These are phyloP conservation scores for Candida insectorum DNA, from an alignment of 805 yeast genomes.

Conservation along the genomic window DNA sequence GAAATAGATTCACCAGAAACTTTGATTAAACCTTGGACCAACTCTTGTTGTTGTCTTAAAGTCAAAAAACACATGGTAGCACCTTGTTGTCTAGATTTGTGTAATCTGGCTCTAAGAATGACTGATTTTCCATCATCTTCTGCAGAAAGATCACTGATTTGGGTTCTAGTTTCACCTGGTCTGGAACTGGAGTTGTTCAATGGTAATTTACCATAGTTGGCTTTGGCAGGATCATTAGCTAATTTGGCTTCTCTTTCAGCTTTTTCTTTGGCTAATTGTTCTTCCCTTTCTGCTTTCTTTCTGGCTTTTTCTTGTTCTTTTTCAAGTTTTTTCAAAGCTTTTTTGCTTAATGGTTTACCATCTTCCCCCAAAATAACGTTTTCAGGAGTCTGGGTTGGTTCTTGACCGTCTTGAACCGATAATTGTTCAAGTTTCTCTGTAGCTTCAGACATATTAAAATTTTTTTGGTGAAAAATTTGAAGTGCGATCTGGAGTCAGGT, in stretches of 20 bases:
- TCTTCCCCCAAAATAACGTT: conserved; percentile 51
- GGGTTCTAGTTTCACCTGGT: conserved; percentile 62
- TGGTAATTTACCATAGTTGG: conserved; percentile 85
- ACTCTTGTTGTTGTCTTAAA: conserved; percentile 82
- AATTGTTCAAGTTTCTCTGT: conserved; percentile 20
- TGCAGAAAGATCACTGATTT: conserved; percentile 54
- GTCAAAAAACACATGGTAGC: conserved; percentile 90
- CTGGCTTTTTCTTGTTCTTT: conserved; percentile 89
- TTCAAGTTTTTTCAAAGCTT: conserved; percentile 91
- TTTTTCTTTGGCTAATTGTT: conserved; percentile 79
- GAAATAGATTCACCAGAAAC: conserved; percentile 73
- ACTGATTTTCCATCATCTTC: conserved; percentile 73
- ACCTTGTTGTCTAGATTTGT: conserved; percentile 91
- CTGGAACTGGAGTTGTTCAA: conserved; percentile 73
- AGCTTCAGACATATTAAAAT: conserved; percentile 14
- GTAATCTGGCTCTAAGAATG: conserved; percentile 89
- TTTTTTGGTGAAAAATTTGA: conserved; percentile 4
- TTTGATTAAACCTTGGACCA: conserved; percentile 82
- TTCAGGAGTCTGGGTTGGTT: conserved; percentile 12
- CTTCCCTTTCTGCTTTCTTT: conserved; percentile 92
- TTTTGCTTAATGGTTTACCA: conserved; percentile 87
- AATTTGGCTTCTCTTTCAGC: conserved; percentile 67
- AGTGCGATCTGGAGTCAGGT: background rate
- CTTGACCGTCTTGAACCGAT: background rate
- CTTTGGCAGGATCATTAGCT: conserved; percentile 84